Base-by-base conservation (phyloP, 2,329 filamentous ascomycete species). In the Arthrobotrys pseudoclavata region DNA sequence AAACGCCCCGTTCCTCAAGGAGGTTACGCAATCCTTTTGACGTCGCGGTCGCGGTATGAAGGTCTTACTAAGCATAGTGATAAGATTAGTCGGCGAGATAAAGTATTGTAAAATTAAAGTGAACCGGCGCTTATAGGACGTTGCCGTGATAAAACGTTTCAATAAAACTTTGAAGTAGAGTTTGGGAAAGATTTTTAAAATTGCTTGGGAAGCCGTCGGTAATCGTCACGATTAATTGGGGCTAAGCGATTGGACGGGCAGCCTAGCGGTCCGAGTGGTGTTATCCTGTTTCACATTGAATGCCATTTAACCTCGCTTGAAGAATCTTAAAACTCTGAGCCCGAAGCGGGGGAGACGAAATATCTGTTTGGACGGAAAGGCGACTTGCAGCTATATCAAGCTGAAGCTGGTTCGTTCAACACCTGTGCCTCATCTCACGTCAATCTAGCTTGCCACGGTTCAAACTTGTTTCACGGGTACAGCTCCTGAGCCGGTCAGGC, bases 231-330 rank as follows among this genome's bases (percentile, higher is more conserved):
- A 64, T 31, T 50, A 26, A 71, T 71, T 50, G 69, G 52, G 60
- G 34, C 69, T 69, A 76, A 76, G 72, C 72, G 72, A 76, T 61
- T 69, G 66, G 72, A 70, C 66, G 66, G 72, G 72, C 63, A 76
- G 72, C 72, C 72, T 69, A 76, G 72, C 64, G 72, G 67, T 76
- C 64, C 72, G 71, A 76, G 64, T 69, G 71, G 63, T 69, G 71
- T 60, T 57, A 45, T 60, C 64, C 57, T 76, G 72, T 76, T 76
- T 76, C 72, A 76, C 66, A 37, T 69, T 64, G 63, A 66, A 66
- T 60, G 50, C 69, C 42, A 66, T 66, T 60, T 53, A 66, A 68
- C 57, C 66, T 76, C 72, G 72, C 72, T 76, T 76, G 64, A 76
- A 42, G n/a, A 62, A 42, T 63, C 26, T 69, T 57, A 53, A 71